These are phyloP conservation scores for Pterulicium gracile DNA, from an alignment of 1,284 basidiomycete genomes.

Conservation along the genomic window DNA sequence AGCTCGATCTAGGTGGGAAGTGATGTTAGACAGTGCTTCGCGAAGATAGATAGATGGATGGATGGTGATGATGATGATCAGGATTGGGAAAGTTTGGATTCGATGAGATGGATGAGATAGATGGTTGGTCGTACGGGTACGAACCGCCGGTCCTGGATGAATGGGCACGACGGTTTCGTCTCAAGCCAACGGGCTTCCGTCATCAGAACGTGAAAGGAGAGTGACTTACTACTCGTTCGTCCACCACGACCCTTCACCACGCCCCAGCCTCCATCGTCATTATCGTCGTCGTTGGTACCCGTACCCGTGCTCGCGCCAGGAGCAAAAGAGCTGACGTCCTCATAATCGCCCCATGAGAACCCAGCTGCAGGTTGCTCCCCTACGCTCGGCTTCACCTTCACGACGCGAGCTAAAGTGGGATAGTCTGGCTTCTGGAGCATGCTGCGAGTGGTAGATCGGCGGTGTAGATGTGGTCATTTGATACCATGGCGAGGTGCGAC, in stretches of 20 bases:
- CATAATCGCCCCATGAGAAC: slow-evolving; percentile 68
- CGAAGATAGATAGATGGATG: not conserved
- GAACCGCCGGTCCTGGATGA: too few relatives aligned
- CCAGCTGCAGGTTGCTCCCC: slow-evolving; percentile 49
- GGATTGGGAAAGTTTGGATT: too few relatives aligned
- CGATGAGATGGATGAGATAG: too few relatives aligned
- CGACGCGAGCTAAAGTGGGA: slow-evolving; percentile 45
- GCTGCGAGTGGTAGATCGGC: too few relatives aligned
- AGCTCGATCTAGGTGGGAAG: slow-evolving; percentile 8
- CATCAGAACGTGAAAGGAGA: slow-evolving; percentile 3
- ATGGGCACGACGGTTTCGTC: too few relatives aligned
- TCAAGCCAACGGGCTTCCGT: too few relatives aligned
- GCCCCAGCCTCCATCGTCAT: slow-evolving; percentile 55
- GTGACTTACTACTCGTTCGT: slow-evolving; percentile 22
- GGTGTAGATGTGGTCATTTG: too few relatives aligned
- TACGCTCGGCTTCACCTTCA: slow-evolving; percentile 45
- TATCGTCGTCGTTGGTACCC: slow-evolving; percentile 40
- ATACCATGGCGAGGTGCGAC: too few relatives aligned
- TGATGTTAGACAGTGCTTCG: slow-evolving; percentile 1
- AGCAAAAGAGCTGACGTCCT: slow-evolving; percentile 42
- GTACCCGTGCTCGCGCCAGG: slow-evolving; percentile 37
- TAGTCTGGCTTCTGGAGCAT: slow-evolving; percentile 51
- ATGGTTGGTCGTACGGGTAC: too few relatives aligned
- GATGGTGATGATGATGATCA: too few relatives aligned
- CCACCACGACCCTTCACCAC: slow-evolving; percentile 46